Evolutionary conservation across 768 basidiomycete genomes (phyloP).

Genomic region (Chiua virens): DNA sequence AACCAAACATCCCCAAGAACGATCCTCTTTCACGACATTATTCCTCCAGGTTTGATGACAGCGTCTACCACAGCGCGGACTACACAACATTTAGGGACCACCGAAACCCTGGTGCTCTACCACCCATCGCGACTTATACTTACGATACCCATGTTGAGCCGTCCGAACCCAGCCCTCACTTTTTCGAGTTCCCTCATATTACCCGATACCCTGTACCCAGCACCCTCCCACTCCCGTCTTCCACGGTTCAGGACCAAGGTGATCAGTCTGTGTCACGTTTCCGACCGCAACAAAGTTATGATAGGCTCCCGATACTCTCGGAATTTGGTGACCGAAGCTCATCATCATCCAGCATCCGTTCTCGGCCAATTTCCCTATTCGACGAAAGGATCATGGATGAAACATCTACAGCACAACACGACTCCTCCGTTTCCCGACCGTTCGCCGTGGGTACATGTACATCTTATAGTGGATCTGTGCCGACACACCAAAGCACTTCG

Average conservation of each 20-base stretch:
- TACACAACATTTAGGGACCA: conserved; percentile 15
- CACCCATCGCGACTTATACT: conserved; percentile 10
- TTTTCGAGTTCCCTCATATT: conserved; percentile 27
- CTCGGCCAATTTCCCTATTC: conserved; percentile 8
- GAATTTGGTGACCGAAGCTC: conserved; percentile 10
- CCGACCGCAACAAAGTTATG: conserved; percentile 10
- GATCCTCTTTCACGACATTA: conserved; percentile 5
- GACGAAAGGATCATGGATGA: conserved; percentile 7
- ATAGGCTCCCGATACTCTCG: conserved; percentile 5
- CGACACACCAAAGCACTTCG: conserved; percentile 1
- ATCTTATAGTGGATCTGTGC: conserved; percentile 1
- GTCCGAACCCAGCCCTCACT: conserved; percentile 17
- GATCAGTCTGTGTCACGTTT: conserved; percentile 8
- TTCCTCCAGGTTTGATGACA: conserved; percentile 8
- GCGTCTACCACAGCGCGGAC: conserved; percentile 5
- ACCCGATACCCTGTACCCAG: conserved; percentile 29
- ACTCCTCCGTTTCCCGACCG: neutral
- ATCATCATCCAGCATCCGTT: conserved; percentile 9
- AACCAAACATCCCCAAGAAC: conserved; percentile 16
- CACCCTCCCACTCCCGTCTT: conserved; percentile 14
- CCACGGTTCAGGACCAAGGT: neutral
- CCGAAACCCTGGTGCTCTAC: conserved; percentile 6
- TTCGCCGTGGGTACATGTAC: neutral
- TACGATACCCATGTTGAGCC: conserved; percentile 12
- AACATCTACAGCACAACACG: neutral